Conservation (phyloP, 257 asterid species). For the Plantago elongata region DNA sequence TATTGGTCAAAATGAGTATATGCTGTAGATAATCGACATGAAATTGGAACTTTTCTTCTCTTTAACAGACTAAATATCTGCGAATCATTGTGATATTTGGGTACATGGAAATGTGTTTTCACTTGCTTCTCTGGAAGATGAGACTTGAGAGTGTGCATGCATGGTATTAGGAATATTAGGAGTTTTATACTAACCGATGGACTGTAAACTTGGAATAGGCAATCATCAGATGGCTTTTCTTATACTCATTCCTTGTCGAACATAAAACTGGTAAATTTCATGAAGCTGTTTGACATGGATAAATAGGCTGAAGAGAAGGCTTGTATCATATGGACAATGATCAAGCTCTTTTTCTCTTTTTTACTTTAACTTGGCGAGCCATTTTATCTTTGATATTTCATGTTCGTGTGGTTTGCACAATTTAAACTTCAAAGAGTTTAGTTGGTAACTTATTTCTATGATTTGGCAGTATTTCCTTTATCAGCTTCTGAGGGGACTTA, state of each 20-base stretch:
- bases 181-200: too few species aligned
- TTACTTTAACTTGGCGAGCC: not conserved
- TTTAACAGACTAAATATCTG: not conserved
- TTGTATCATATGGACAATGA: not conserved
- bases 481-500: slow-evolving; percentile 41
- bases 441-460: slow-evolving; percentile 17
- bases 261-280: too few species aligned
- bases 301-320: too few species aligned
- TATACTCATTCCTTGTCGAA: too few species aligned
- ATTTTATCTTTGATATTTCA: slow-evolving; percentile 13
- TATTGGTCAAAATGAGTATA: not conserved
- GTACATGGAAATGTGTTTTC: too few species aligned
- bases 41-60: not conserved
- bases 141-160: too few species aligned
- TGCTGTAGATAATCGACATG: not conserved
- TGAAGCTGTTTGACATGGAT: too few species aligned
- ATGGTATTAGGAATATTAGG: too few species aligned
- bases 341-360: not conserved
- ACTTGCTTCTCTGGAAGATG: too few species aligned
- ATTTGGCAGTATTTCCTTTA: slow-evolving; percentile 38
- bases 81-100: too few species aligned
- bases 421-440: not conserved
- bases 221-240: too few species aligned
- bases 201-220: too few species aligned
- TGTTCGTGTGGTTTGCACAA: not conserved